Percentiles rank a stretch among this genome's conserved stretches.
Evolutionary conservation across 371 early-diverging fungal species (phyloP).

Genomic region (Apophysomyces ossiformis): DNA sequence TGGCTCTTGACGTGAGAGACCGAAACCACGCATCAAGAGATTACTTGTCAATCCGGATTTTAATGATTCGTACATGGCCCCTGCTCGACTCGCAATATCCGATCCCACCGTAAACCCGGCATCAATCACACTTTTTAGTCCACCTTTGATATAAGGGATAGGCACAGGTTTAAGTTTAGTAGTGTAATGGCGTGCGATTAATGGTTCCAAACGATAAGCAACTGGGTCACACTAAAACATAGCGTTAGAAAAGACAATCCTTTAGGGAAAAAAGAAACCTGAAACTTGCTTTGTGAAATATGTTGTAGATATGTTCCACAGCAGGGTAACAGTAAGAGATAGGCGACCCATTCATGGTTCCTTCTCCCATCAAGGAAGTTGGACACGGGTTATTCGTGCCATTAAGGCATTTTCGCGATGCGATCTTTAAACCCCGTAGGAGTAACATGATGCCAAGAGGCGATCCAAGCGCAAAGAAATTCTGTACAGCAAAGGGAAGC

Average conservation of each 20-base stretch:
- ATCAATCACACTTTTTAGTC: slow-evolving; percentile 60
- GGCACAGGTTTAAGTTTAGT: slow-evolving; percentile 57
- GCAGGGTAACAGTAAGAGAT: slow-evolving; percentile 58
- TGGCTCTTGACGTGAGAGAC: slow-evolving; percentile 33
- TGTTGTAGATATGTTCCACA: slow-evolving; percentile 78
- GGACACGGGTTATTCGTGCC: background rate
- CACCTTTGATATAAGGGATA: slow-evolving; percentile 75
- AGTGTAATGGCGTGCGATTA: slow-evolving; percentile 45
- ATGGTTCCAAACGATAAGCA: slow-evolving; percentile 66
- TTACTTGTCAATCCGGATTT: slow-evolving; percentile 60
- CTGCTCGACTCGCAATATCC: slow-evolving; percentile 72
- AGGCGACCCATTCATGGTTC: slow-evolving; percentile 23
- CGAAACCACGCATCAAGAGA: slow-evolving; percentile 60
- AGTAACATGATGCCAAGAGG: slow-evolving; percentile 81
- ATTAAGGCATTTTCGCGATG: slow-evolving; percentile 43
- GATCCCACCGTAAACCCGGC: slow-evolving; percentile 56
- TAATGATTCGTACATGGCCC: slow-evolving; percentile 69
- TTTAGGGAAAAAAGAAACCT: slow-evolving; percentile 3
- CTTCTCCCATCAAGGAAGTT: slow-evolving; percentile 15
- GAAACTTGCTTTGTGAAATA: slow-evolving; percentile 69
- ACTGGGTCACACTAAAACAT: slow-evolving; percentile 41
- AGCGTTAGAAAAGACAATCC: background rate
- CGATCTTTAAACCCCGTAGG: slow-evolving; percentile 67
- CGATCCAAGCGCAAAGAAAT: slow-evolving; percentile 77
- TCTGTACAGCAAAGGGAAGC: slow-evolving; percentile 52